Evolutionary conservation across 192 early-diverging fungal species (phyloP).

Genomic region (Gonapodya prolifera): DNA sequence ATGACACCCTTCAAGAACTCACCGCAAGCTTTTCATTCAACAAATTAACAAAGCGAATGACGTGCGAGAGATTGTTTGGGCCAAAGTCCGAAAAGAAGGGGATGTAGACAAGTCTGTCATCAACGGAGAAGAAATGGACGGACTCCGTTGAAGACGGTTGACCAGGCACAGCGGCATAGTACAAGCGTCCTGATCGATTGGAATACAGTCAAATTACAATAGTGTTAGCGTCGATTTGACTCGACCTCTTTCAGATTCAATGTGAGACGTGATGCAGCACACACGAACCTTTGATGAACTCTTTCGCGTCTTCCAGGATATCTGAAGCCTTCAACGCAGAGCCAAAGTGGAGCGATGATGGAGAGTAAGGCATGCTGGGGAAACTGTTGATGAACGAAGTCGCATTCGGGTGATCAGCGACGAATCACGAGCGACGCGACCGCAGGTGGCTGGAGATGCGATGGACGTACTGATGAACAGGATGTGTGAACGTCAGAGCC

Average conservation of each 20-base stretch:
- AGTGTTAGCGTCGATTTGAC: too few relatives aligned
- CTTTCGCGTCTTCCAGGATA: background rate
- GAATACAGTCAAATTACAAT: too few relatives aligned
- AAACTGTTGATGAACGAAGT: too few relatives aligned
- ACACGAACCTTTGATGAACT: background rate
- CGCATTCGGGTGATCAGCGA: too few relatives aligned
- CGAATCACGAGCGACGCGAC: too few relatives aligned
- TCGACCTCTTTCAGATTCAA: too few relatives aligned
- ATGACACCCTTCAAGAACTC: too few relatives aligned
- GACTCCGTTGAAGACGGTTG: constrained; percentile 22
- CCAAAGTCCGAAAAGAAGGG: constrained; percentile 59
- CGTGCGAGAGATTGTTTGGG: constrained; percentile 48
- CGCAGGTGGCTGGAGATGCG: too few relatives aligned
- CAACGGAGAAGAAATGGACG: constrained; percentile 47
- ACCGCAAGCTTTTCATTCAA: constrained; percentile 48
- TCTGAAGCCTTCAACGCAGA: background rate
- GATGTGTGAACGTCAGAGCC: too few relatives aligned
- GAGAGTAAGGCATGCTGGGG: background rate
- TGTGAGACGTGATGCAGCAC: too few relatives aligned
- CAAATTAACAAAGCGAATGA: constrained; percentile 47
- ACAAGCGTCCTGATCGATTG: constrained; percentile 52
- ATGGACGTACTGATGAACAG: too few relatives aligned
- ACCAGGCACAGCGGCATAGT: constrained; percentile 35
- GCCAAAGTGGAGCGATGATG: background rate
- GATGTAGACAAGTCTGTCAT: constrained; percentile 40